Conservation (phyloP, 768 basidiomycete genomes). For the Serendipita sp. region DNA sequence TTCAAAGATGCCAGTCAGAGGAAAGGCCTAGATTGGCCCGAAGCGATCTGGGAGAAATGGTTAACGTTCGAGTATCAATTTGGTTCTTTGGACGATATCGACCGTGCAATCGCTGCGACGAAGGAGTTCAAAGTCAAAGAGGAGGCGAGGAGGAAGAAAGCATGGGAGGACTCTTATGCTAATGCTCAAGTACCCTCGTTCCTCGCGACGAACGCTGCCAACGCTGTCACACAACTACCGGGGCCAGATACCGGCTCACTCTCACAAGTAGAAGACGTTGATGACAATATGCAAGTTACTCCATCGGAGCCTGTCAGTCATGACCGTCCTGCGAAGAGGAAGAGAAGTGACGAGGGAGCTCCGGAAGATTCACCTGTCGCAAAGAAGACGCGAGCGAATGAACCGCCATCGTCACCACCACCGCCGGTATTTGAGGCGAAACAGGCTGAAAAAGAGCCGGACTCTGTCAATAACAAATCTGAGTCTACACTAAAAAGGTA, state of each 20-base stretch:
- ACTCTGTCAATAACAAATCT: neutral
- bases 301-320: too few species aligned
- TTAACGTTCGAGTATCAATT: slow-evolving; percentile 70
- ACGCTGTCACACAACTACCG: neutral
- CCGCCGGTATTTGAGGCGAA: too few species aligned
- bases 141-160: neutral
- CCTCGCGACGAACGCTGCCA: neutral
- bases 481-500: slow-evolving; percentile 9
- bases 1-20: slow-evolving; percentile 44
- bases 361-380: slow-evolving; percentile 2
- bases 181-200: slow-evolving; percentile 5
- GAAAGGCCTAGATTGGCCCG: slow-evolving; percentile 85
- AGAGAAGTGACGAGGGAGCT: slow-evolving; percentile 15
- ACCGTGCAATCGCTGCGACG: slow-evolving; percentile 20
- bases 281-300: neutral
- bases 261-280: neutral
- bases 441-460: neutral
- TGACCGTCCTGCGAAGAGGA: slow-evolving; percentile 5
- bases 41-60: slow-evolving; percentile 87
- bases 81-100: slow-evolving; percentile 52
- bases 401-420: neutral
- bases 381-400: neutral
- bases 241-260: neutral
- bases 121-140: neutral
- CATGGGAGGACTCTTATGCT: neutral